Evolutionary conservation across 345 rosid genomes (phyloP), one percentile per base, ranked within the genome.

Genomic region (Passiflora organensis): DNA sequence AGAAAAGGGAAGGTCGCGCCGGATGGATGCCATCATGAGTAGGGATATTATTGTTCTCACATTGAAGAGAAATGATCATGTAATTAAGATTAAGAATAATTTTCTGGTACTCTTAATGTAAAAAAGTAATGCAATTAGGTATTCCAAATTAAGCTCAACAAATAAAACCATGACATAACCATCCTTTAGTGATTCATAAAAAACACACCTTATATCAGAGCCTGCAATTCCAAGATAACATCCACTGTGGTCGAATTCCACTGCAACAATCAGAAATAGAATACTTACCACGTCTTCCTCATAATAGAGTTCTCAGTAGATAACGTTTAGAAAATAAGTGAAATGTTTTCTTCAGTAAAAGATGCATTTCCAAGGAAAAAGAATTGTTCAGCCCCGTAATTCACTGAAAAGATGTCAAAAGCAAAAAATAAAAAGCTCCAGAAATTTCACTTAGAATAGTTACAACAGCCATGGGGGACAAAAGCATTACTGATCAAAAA

Each of bases 191-290:
- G 43, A 36, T 16, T 13, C 19, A 53, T 2, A 51, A 73, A 21
- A 17, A 38, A 42, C 39, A n/a, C 50, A 86, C 99, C 94, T 83
- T 69, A 80, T 76, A 60, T 93, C 99, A 24, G 95, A 82, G 49
- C 96, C 95, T 17, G 87, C 83, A 68, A 89, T 53, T 43, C 89
- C 94, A 12, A 93, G 89, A 76, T 86, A 93, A 56, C 65, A 72
- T 68, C 99, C 99, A 59, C 94, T 93, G 41, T 81, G 85, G 60
- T 89, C 99, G 32, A 93, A 89, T 68, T 82, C 99, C 75, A 88
- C 98, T 91, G 89, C 80, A 78, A 75, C 39, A n/a, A n/a, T n/a
- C n/a, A 55, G 51, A 11, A 12, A 23, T 59, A 53, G 20, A 16
- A 59, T 23, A 41, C 37, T 14, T 28, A 28, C 38, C 16, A 6